A percentile compares a stretch with the other conserved stretches of the same genome.
Evolutionary conservation across 345 rosid species (phyloP).

Genomic region (Rhodamnia argentea): DNA sequence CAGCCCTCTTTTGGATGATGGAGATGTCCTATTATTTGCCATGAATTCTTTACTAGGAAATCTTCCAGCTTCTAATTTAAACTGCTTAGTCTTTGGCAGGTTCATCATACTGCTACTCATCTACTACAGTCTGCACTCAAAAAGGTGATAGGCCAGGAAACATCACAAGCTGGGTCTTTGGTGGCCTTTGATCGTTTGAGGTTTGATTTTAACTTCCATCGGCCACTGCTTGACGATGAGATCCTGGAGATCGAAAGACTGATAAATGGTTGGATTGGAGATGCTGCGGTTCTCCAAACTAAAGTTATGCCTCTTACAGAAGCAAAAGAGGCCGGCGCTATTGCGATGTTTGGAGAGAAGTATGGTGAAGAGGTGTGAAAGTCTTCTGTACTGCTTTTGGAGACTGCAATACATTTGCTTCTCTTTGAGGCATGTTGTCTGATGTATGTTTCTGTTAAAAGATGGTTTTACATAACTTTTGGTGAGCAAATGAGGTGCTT

Average conservation of each 20-base stretch:
- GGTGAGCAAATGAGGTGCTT: neutral
- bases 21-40: neutral
- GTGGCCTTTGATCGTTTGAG: slow-evolving; percentile 97
- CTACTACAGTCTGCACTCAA: slow-evolving; percentile 89
- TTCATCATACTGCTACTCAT: slow-evolving; percentile 98
- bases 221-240: slow-evolving; percentile 56
- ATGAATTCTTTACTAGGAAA: neutral
- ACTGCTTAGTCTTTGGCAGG: slow-evolving; percentile 28
- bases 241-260: slow-evolving; percentile 63
- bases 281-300: slow-evolving; percentile 61
- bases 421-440: neutral
- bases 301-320: slow-evolving; percentile 72
- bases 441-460: neutral
- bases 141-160: slow-evolving; percentile 73
- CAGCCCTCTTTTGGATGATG: neutral
- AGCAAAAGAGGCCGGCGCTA: slow-evolving; percentile 86
- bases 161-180: slow-evolving; percentile 95
- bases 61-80: neutral
- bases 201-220: slow-evolving; percentile 84
- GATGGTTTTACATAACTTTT: neutral
- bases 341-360: slow-evolving; percentile 98
- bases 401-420: neutral
- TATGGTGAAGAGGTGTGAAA: slow-evolving; percentile 72
- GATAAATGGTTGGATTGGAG: slow-evolving; percentile 83
- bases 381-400: neutral